Evolutionary conservation across 805 yeast species (phyloP).

Genomic region (Saturnispora bothae): DNA sequence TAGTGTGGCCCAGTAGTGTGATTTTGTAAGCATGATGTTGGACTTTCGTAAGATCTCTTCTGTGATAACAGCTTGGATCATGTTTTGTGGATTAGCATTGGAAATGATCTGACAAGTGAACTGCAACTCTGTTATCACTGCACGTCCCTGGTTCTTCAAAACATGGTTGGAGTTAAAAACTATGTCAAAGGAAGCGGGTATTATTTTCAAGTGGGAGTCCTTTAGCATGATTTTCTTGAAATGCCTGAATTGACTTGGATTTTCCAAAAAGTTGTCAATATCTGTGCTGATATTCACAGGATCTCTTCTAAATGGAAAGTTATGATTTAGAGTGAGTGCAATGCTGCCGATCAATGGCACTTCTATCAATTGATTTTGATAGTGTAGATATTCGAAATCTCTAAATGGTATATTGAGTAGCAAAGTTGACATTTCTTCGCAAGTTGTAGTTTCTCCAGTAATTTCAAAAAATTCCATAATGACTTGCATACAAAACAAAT

Average conservation of each 20-base stretch:
- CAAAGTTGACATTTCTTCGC: background rate
- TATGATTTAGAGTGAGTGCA: slow-evolving; percentile 5
- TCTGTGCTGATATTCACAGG: slow-evolving; percentile 11
- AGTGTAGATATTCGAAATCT: slow-evolving; percentile 3
- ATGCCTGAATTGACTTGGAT: slow-evolving; percentile 6
- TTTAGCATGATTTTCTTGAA: slow-evolving; percentile 12
- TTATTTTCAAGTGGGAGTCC: slow-evolving; percentile 1
- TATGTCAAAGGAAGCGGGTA: background rate
- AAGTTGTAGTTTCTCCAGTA: background rate
- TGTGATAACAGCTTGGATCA: background rate
- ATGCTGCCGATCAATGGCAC: slow-evolving; percentile 8
- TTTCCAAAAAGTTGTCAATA: slow-evolving; percentile 5
- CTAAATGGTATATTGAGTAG: slow-evolving; percentile 3
- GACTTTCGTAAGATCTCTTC: slow-evolving; percentile 3
- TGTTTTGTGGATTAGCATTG: background rate
- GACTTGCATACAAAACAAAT: background rate
- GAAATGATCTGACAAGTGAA: slow-evolving; percentile 5
- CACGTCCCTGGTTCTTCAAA: background rate
- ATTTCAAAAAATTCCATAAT: background rate
- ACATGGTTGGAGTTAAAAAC: background rate
- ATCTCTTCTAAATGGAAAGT: slow-evolving; percentile 14
- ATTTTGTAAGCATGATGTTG: slow-evolving; percentile 8
- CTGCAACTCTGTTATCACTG: background rate
- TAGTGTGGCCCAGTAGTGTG: slow-evolving; percentile 9
- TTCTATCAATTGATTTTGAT: slow-evolving; percentile 12